Conservation (phyloP, 176 grass and related monocot genomes). For the Hsuehochloa calcarea region DNA sequence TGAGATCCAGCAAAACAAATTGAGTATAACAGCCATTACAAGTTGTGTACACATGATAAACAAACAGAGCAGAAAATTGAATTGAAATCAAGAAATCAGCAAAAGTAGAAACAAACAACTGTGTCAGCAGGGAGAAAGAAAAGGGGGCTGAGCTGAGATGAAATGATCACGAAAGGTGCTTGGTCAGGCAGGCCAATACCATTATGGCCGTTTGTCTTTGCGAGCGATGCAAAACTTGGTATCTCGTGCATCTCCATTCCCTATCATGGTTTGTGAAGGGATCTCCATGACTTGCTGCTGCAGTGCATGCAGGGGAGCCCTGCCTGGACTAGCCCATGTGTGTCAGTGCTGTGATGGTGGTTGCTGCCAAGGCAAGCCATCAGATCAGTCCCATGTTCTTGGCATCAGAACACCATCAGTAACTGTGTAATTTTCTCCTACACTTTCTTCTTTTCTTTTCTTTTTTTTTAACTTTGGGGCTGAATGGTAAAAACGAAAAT, state of each 20-base stretch:
- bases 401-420: constrained; percentile 43
- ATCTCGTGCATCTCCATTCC: background rate
- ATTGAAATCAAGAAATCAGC: background rate
- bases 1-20: background rate
- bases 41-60: background rate
- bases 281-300: constrained; percentile 31
- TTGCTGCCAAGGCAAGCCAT: constrained; percentile 81
- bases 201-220: constrained; percentile 15
- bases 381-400: constrained; percentile 69
- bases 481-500: background rate
- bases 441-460: background rate
- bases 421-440: background rate
- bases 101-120: background rate
- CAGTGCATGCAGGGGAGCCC: constrained; percentile 3
- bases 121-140: background rate
- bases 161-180: constrained; percentile 23
- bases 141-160: background rate
- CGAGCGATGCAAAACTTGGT: constrained; percentile 10
- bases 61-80: background rate
- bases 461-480: background rate
- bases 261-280: constrained; percentile 23
- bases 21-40: background rate
- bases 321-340: constrained; percentile 18
- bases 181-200: background rate
- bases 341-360: constrained; percentile 34